phyloP scores from a whole-genome alignment of 2,329 filamentous ascomycete species.

The Colletotrichum camelliae region DNA sequence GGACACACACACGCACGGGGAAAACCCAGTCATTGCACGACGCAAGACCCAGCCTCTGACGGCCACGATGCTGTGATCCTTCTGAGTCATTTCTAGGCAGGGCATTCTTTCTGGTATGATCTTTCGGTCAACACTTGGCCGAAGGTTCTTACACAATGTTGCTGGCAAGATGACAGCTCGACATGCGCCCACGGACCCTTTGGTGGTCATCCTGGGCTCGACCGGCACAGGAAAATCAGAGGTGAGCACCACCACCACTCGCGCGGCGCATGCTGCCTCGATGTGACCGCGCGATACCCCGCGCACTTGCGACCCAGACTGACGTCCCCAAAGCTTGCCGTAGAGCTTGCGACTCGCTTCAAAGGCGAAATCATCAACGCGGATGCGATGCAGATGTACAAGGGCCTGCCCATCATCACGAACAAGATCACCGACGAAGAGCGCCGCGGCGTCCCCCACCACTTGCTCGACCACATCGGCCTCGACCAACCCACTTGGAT shows the following conservation, averaged over 20 bases:
- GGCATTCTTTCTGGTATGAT: slow-evolving; percentile 6
- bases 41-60: neutral
- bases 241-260: slow-evolving; percentile 52
- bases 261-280: neutral
- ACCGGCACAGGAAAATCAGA: slow-evolving; percentile 95
- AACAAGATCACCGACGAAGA: slow-evolving; percentile 86
- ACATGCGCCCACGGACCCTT: slow-evolving; percentile 54
- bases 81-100: neutral
- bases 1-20: neutral
- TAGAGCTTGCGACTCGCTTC: slow-evolving; percentile 82
- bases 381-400: slow-evolving; percentile 98
- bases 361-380: slow-evolving; percentile 96
- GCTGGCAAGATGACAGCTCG: slow-evolving; percentile 24
- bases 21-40: neutral
- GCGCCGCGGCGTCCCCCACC: slow-evolving; percentile 81
- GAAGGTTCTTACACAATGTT: slow-evolving; percentile 27
- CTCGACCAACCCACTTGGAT: slow-evolving; percentile 83
- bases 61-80: neutral
- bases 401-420: slow-evolving; percentile 89
- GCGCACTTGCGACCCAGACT: neutral
- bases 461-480: slow-evolving; percentile 81
- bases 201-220: slow-evolving; percentile 85
- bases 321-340: slow-evolving; percentile 69
- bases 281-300: neutral
- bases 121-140: slow-evolving; percentile 8